Percentiles rank a stretch among this genome's conserved stretches.
These are phyloP conservation scores for Petasospora fabianii DNA, from an alignment of 1,139 yeast genomes.

Conservation along the genomic window DNA sequence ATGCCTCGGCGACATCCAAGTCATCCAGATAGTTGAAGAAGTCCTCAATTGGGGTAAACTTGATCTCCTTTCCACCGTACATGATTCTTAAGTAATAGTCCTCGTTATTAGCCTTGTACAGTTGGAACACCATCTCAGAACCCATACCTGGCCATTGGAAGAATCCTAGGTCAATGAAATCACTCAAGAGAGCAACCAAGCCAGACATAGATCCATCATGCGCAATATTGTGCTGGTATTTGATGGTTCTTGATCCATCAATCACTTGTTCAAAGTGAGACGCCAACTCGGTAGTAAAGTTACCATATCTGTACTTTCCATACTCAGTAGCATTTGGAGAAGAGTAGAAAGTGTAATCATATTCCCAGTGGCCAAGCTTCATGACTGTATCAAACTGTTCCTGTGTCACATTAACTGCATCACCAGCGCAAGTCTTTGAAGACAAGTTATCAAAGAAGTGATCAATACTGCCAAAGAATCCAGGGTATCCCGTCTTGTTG, in stretches of 20 bases:
- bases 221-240: constrained; percentile 37
- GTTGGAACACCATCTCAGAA: constrained; percentile 36
- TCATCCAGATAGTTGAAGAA: constrained; percentile 22
- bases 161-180: constrained; percentile 22
- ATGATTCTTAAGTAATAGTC: constrained; percentile 33
- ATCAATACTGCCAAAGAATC: constrained; percentile 34
- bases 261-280: constrained; percentile 27
- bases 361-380: constrained; percentile 39
- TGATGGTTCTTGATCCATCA: constrained; percentile 26
- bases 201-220: constrained; percentile 40
- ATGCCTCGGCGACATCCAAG: constrained; percentile 9
- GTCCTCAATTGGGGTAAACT: constrained; percentile 18
- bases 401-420: constrained; percentile 29
- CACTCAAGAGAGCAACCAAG: constrained; percentile 34
- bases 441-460: constrained; percentile 39
- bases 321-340: constrained; percentile 33
- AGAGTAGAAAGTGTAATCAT: constrained; percentile 34
- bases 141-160: constrained; percentile 46
- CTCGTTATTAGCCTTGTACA: constrained; percentile 28
- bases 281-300: constrained; percentile 34
- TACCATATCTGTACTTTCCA: constrained; percentile 32
- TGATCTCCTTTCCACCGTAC: constrained; percentile 30
- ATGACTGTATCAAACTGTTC: constrained; percentile 34
- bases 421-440: constrained; percentile 35
- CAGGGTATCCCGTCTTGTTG: constrained; percentile 19